These are phyloP conservation scores for Candida rishiriensis DNA, from an alignment of 805 yeast genomes.

Conservation along the genomic window DNA sequence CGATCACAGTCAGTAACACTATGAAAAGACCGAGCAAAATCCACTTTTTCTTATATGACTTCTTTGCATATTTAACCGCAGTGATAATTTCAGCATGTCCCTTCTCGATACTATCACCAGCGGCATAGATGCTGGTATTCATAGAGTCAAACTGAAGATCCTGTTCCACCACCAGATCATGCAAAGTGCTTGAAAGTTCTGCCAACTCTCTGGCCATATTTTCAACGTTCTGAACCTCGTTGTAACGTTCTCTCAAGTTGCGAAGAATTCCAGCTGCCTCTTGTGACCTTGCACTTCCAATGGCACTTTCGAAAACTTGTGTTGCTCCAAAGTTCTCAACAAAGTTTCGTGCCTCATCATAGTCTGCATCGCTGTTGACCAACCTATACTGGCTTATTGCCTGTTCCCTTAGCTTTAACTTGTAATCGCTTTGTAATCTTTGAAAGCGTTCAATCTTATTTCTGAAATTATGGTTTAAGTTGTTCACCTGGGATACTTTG, in stretches of 20 bases:
- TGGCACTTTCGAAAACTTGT: constrained; percentile 88
- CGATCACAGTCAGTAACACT: constrained; percentile 48
- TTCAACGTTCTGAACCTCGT: constrained; percentile 84
- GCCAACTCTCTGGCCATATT: constrained; percentile 89
- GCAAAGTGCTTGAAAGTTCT: constrained; percentile 89
- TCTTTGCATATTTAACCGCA: constrained; percentile 77
- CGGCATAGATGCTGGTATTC: constrained; percentile 68
- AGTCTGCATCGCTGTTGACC: constrained; percentile 73
- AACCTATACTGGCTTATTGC: constrained; percentile 86
- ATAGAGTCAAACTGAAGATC: constrained; percentile 77
- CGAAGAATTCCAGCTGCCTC: constrained; percentile 86
- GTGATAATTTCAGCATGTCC: constrained; percentile 87
- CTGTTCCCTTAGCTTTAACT: constrained; percentile 71
- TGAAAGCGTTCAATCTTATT: constrained; percentile 78
- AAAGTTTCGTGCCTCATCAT: constrained; percentile 75
- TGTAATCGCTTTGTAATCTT: constrained; percentile 72
- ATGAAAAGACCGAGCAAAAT: constrained; percentile 63
- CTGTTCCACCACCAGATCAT: constrained; percentile 88
- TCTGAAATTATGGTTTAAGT: constrained; percentile 74
- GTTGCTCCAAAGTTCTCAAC: constrained; percentile 75
- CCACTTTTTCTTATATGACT: constrained; percentile 81
- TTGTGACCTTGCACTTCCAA: constrained; percentile 73
- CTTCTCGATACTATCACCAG: constrained; percentile 81
- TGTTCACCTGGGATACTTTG: constrained; percentile 82
- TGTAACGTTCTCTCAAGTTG: constrained; percentile 89